A percentile compares a stretch with the other conserved stretches of the same genome.
Conservation (phyloP, 1,284 basidiomycete species). For the Sanguinoderma infundibulare region DNA sequence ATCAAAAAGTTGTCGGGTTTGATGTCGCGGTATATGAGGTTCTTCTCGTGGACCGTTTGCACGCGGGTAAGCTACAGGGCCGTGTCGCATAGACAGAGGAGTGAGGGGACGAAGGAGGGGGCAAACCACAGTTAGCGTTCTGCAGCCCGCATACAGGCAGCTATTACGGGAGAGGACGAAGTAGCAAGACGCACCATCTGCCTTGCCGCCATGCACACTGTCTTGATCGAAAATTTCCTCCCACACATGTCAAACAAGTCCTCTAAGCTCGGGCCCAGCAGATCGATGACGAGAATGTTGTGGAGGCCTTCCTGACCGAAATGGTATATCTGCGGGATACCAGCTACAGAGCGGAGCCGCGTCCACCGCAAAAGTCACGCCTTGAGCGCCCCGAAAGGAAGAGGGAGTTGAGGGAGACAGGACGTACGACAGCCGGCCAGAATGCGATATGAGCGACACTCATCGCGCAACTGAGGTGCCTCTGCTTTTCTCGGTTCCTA, state of each 20-base stretch:
- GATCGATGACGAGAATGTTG: constrained; percentile 96
- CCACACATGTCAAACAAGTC: constrained; percentile 97
- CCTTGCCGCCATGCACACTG: constrained; percentile 95
- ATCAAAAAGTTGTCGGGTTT: constrained; percentile 98
- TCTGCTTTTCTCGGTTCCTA: constrained; percentile 96
- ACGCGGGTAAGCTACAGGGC: constrained; percentile 76
- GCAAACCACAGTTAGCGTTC: background rate
- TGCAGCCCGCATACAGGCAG: constrained; percentile 3
- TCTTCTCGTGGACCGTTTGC: constrained; percentile 96
- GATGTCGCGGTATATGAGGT: constrained; percentile 97
- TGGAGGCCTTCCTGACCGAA: constrained; percentile 98
- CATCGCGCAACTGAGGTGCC: constrained; percentile 94
- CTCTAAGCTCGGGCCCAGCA: constrained; percentile 91
- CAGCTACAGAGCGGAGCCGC: constrained; percentile 53
- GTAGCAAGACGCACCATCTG: constrained; percentile 78
- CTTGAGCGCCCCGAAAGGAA: background rate
- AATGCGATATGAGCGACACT: constrained; percentile 97
- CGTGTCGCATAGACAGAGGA: background rate
- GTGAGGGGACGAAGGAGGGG: background rate
- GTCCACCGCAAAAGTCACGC: background rate
- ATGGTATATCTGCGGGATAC: constrained; percentile 96
- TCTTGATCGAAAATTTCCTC: constrained; percentile 93
- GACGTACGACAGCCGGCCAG: constrained; percentile 86
- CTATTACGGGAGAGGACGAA: background rate
- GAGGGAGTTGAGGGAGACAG: background rate